Evolutionary conservation across 257 asterid genomes (phyloP).

Genomic region (Solanum piurae): DNA sequence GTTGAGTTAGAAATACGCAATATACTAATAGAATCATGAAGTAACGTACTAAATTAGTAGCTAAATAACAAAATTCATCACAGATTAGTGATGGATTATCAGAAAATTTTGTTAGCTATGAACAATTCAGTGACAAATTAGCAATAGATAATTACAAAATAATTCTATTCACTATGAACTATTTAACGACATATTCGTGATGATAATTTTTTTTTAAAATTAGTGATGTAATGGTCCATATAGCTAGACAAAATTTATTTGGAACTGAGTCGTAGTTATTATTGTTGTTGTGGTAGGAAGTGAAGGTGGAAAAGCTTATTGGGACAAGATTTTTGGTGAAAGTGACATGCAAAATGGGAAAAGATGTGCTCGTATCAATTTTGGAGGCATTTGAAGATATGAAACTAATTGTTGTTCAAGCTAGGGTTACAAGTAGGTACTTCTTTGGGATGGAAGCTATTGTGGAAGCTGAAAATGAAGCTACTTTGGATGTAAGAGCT

Average conservation of each 20-base stretch:
- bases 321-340: constrained; percentile 29
- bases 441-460: constrained; percentile 63
- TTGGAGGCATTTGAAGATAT: constrained; percentile 48
- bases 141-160: too few relatives aligned
- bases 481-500: constrained; percentile 14
- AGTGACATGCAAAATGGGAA: constrained; percentile 52
- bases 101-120: background rate
- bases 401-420: constrained; percentile 37
- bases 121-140: background rate
- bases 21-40: background rate
- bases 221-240: background rate
- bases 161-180: background rate
- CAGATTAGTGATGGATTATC: background rate
- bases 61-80: background rate
- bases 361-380: constrained; percentile 37
- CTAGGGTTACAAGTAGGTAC: constrained; percentile 32
- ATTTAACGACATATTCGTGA: background rate
- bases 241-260: background rate
- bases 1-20: background rate
- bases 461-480: constrained; percentile 26
- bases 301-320: constrained; percentile 59
- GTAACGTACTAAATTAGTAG: background rate
- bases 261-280: background rate
- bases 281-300: constrained; percentile 28
- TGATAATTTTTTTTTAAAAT: background rate